These are phyloP conservation scores for Borealophlyctis nickersoniae DNA, from an alignment of 192 early-diverging fungal genomes.

Conservation along the genomic window DNA sequence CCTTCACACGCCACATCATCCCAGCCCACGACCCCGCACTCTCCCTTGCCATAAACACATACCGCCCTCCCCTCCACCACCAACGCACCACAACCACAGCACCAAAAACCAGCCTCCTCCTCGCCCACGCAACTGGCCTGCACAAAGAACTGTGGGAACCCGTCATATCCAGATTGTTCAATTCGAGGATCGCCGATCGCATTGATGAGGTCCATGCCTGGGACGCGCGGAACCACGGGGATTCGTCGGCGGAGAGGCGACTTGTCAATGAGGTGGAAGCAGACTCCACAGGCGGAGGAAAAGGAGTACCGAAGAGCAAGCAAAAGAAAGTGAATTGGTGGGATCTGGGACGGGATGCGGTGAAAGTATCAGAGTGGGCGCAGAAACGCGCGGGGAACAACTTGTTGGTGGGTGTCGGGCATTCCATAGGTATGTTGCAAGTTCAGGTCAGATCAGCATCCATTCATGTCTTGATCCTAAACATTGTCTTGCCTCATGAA, in stretches of 20 bases:
- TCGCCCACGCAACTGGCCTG: conserved; percentile 59
- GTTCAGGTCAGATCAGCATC: too few species aligned
- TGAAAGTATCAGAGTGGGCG: conserved; percentile 41
- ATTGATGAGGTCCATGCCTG: conserved; percentile 41
- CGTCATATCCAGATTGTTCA: conserved; percentile 35
- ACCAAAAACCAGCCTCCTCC: conserved; percentile 36
- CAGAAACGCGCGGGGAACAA: conserved; percentile 21
- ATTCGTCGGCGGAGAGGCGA: conserved; percentile 52
- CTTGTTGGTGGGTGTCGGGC: conserved; percentile 54
- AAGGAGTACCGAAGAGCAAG: conserved; percentile 30
- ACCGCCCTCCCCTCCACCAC: conserved; percentile 3
- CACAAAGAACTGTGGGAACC: conserved; percentile 59
- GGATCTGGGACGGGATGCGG: conserved; percentile 46
- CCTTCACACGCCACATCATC: background rate
- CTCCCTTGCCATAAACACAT: conserved; percentile 7
- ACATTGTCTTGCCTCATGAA: too few species aligned
- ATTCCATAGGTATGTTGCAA: conserved; percentile 38
- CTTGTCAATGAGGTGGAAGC: conserved; percentile 11
- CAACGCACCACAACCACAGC: background rate
- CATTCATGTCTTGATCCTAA: too few species aligned
- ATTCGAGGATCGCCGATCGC: conserved; percentile 21
- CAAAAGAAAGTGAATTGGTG: conserved; percentile 42
- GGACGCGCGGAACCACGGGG: conserved; percentile 58
- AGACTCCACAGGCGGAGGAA: conserved; percentile 30
- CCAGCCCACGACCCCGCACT: conserved; percentile 2